Evolutionary conservation across 2,329 filamentous ascomycete genomes (phyloP).

Genomic region (Arthrobotrys musiformis): DNA sequence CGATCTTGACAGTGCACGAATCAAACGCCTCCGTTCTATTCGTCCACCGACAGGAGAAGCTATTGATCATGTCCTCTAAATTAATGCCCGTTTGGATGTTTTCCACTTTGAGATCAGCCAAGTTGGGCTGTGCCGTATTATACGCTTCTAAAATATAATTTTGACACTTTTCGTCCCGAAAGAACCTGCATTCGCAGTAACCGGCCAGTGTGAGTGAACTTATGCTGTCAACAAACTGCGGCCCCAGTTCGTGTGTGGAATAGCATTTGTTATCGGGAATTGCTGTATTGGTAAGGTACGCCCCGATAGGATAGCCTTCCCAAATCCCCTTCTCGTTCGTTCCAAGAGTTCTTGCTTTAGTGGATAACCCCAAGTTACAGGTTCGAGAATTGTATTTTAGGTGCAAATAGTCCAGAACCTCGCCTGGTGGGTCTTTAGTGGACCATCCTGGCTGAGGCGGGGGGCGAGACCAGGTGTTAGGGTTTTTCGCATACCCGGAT

Average conservation of each 20-base stretch:
- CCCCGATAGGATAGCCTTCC: not conserved
- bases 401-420: not conserved
- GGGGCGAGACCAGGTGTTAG: not conserved
- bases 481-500: too few relatives aligned
- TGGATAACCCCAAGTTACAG: not conserved
- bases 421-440: not conserved
- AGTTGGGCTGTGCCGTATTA: not conserved
- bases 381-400: not conserved
- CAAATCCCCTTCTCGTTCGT: not conserved
- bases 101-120: not conserved
- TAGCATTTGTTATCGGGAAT: not conserved
- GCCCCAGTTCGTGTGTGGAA: not conserved
- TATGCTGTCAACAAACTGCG: not conserved
- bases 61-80: not conserved
- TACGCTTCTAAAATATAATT: not conserved
- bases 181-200: conserved; percentile 18
- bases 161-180: not conserved
- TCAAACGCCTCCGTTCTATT: conserved; percentile 4
- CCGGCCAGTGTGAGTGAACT: not conserved
- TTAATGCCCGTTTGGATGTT: not conserved
- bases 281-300: not conserved
- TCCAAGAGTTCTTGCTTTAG: too few relatives aligned
- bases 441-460: not conserved
- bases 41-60: not conserved
- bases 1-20: not conserved